Evolutionary conservation across 2,329 filamentous ascomycete species (phyloP), one percentile per base, ranked within the genome.

Genomic region (Aspergillus sp.): DNA sequence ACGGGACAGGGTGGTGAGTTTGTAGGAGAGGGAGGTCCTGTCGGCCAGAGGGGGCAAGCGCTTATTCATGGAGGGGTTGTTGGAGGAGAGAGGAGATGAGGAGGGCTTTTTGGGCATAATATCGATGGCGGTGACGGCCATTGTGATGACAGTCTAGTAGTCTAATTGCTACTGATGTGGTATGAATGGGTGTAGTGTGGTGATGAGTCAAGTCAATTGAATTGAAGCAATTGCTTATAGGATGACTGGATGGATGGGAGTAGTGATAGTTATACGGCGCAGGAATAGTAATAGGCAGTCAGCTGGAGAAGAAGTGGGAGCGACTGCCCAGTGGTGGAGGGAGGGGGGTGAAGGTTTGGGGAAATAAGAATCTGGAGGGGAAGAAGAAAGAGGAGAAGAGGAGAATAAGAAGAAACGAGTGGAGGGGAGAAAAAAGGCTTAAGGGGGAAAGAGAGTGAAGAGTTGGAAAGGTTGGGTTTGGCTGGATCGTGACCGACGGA

Each of bases 41-140:
- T 75, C 71, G 53, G 73, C 73, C 55, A 75, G 70, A 17, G 73
- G 73, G 57, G 73, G 73, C 70, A 71, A 72, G 59, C 73, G 72
- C 64, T 73, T 72, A 55, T 70, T 72, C 63, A 69, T 67, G 62
- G 69, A 51, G 63, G 68, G 48, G 60, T 63, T 62, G 62, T 67
- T 61, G 68, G 69, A 32, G 25, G 70, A 64, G 39, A 64, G 66
- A 48, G 62, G 63, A 39, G 67, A 68, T 41, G 64, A 66, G 23
- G 67, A 62, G 27, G 60, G 48, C 51, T 53, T 52, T 38, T 49
- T 57, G 56, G 49, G 67, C 62, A 54, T 60, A 54, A 66, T 59
- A 23, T 65, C 61, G 27, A 65, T 63, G 30, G 64, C 51, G 36
- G 49, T 66, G 61, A 70, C 62, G 41, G 70, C 69, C 71, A 74